phyloP scores from a whole-genome alignment of 2,329 filamentous ascomycete species.

The Cryphonectria japonica region DNA sequence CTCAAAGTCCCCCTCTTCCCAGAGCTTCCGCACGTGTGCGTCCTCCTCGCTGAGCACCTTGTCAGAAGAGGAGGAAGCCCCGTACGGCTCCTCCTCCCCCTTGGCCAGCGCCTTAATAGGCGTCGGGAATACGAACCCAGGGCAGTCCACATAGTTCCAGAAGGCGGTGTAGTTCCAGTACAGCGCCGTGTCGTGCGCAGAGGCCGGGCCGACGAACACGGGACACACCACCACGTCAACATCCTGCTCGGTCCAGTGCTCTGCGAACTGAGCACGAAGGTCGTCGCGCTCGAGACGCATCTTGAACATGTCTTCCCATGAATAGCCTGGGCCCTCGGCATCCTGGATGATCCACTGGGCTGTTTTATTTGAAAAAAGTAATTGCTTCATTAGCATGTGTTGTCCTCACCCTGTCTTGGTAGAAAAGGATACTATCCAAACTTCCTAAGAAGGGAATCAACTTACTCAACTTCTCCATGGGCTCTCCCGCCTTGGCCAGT shows the following conservation, averaged over 20 bases:
- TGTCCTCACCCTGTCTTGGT: too few relatives aligned
- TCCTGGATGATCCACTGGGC: conserved; percentile 43
- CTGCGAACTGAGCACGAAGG: conserved; percentile 40
- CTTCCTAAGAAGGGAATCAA: not conserved
- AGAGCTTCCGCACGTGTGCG: conserved; percentile 38
- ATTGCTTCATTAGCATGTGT: not conserved
- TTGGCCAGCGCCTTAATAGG: conserved; percentile 37
- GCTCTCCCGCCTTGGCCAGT: conserved; percentile 46
- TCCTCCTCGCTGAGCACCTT: conserved; percentile 39
- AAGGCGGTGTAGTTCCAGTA: conserved; percentile 45
- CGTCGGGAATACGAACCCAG: conserved; percentile 42
- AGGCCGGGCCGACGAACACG: conserved; percentile 43
- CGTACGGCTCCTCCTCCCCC: conserved; percentile 36
- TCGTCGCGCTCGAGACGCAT: conserved; percentile 37
- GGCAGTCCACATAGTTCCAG: conserved; percentile 44
- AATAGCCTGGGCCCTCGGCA: conserved; percentile 35
- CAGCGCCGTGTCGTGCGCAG: conserved; percentile 41
- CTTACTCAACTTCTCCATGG: conserved; percentile 45
- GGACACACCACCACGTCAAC: conserved; percentile 44
- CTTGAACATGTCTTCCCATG: conserved; percentile 34
- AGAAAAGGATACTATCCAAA: too few relatives aligned
- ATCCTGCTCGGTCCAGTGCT: conserved; percentile 42
- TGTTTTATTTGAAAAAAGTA: too few relatives aligned
- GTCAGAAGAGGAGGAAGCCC: conserved; percentile 15
- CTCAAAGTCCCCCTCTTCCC: conserved; percentile 39